phyloP scores from a whole-genome alignment of 495 filamentous ascomycete genomes.

The Tetracladium marchalianum region DNA sequence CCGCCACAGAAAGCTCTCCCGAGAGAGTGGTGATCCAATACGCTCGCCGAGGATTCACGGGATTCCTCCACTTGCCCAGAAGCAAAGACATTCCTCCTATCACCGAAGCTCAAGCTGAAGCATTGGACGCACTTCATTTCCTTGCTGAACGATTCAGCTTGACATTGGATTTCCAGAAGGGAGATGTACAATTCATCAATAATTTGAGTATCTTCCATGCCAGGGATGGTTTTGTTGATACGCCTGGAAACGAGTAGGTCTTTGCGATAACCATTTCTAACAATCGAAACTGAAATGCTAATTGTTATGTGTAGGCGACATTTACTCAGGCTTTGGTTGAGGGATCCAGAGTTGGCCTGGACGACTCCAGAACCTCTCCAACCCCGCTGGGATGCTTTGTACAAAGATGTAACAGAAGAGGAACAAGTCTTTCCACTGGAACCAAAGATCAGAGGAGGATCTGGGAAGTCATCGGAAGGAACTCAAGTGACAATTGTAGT shows the following conservation, averaged over 20 bases:
- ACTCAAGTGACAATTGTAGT: too few relatives aligned
- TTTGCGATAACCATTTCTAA: too few relatives aligned
- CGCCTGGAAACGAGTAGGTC: constrained; percentile 34
- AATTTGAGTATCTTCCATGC: constrained; percentile 45
- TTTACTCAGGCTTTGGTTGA: constrained; percentile 47
- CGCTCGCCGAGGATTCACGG: constrained; percentile 46
- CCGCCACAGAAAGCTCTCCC: constrained; percentile 27
- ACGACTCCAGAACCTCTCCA: constrained; percentile 35
- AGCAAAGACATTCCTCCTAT: constrained; percentile 45
- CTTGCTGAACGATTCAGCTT: constrained; percentile 43
- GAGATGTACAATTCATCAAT: constrained; percentile 44
- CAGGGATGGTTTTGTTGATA: constrained; percentile 35
- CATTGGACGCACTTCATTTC: constrained; percentile 55
- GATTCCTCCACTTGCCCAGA: constrained; percentile 41
- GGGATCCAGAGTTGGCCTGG: constrained; percentile 47
- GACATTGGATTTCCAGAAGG: constrained; percentile 41
- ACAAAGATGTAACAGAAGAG: constrained; percentile 37
- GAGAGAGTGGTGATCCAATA: constrained; percentile 46
- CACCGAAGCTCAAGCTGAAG: constrained; percentile 56
- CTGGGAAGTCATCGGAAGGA: neutral
- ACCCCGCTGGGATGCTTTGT: constrained; percentile 42
- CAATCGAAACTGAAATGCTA: too few relatives aligned
- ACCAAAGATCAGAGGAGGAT: constrained; percentile 28
- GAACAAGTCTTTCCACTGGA: constrained; percentile 45
- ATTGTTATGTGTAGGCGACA: constrained; percentile 41